Percentiles rank a stretch among this genome's conserved stretches.
Evolutionary conservation across 495 filamentous ascomycete species (phyloP).

Genomic region (Lasiosphaeris hirsuta): DNA sequence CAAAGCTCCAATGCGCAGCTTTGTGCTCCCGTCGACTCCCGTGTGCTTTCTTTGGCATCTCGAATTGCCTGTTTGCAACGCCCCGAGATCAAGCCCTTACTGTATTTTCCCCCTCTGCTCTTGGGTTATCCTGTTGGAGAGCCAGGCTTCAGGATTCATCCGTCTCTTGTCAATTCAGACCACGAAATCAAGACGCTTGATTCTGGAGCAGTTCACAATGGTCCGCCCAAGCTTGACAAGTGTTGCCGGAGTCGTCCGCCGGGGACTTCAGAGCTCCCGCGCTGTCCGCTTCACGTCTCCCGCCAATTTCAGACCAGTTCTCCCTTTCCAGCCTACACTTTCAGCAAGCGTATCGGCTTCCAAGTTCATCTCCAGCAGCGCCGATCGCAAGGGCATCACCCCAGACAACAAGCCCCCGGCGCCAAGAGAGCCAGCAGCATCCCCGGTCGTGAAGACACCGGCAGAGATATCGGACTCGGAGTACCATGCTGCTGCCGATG

Average conservation of each 20-base stretch:
- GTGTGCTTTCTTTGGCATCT: too few species aligned
- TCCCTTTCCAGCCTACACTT: not conserved
- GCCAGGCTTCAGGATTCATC: not conserved
- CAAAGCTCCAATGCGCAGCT: too few species aligned
- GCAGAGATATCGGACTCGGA: conserved; percentile 35
- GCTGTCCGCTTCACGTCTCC: conserved; percentile 1
- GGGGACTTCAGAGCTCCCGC: conserved; percentile 15
- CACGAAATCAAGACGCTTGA: not conserved
- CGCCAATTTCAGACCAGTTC: conserved; percentile 8
- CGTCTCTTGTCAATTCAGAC: not conserved
- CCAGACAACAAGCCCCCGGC: conserved; percentile 29
- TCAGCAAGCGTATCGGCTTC: not conserved
- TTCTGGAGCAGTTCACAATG: conserved; percentile 22
- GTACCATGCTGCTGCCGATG: conserved; percentile 49
- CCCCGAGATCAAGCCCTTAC: too few species aligned
- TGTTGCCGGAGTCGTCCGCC: conserved; percentile 22
- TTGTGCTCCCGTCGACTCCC: too few species aligned
- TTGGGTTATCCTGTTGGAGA: too few species aligned
- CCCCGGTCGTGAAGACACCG: conserved; percentile 22
- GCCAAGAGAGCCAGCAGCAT: conserved; percentile 16
- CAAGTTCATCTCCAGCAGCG: conserved; percentile 17
- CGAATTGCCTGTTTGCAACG: too few species aligned
- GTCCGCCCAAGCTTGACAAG: conserved; percentile 23
- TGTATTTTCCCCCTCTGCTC: too few species aligned
- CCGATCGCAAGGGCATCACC: conserved; percentile 27